Evolutionary conservation across 768 basidiomycete species (phyloP).

Genomic region (Asterophora lycoperdoides): DNA sequence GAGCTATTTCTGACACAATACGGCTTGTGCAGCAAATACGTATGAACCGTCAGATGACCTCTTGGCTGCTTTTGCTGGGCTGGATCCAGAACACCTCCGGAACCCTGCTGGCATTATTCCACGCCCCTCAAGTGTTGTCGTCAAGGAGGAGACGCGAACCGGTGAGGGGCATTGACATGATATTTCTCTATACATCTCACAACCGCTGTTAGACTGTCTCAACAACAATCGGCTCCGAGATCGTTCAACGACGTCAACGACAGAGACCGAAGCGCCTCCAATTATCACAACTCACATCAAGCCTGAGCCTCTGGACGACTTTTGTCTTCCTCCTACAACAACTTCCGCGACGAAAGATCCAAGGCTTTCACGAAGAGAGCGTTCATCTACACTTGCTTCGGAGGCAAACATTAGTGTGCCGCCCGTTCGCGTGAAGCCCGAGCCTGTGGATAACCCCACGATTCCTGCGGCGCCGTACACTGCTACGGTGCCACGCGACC

Average conservation of each 20-base stretch:
- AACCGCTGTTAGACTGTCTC: too few relatives aligned
- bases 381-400: conserved; percentile 1
- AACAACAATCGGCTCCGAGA: not conserved
- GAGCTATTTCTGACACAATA: not conserved
- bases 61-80: conserved; percentile 8
- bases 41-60: conserved; percentile 15
- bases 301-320: conserved; percentile 8
- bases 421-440: not conserved
- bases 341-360: conserved; percentile 1
- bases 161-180: not conserved
- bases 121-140: not conserved
- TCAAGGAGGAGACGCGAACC: not conserved
- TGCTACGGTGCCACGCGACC: not conserved
- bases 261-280: not conserved
- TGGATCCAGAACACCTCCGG: conserved; percentile 1
- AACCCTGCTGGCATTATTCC: not conserved
- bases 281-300: conserved; percentile 3
- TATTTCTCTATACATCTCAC: not conserved
- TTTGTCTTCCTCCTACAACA: not conserved
- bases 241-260: conserved; percentile 2
- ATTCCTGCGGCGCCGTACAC: not conserved
- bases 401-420: not conserved
- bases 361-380: not conserved
- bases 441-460: conserved; percentile 2
- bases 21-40: not conserved